These are phyloP conservation scores for Terana coerulea DNA, from an alignment of 768 basidiomycete species.

Conservation along the genomic window DNA sequence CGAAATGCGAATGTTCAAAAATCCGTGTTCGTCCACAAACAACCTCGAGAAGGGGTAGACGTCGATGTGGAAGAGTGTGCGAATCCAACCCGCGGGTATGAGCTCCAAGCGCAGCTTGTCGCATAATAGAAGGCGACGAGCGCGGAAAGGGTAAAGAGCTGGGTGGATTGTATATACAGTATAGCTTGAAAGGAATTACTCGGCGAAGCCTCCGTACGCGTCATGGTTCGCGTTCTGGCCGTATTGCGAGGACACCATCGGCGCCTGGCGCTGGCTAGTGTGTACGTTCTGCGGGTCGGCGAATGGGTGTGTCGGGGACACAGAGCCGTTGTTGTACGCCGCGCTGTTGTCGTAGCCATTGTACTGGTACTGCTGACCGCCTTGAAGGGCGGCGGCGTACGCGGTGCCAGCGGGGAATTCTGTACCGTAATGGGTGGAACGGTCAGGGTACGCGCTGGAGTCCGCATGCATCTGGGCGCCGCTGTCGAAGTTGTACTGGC, in stretches of 20 bases:
- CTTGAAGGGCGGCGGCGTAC: conserved; percentile 20
- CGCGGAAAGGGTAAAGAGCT: neutral
- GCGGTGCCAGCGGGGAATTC: conserved; percentile 27
- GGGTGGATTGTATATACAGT: neutral
- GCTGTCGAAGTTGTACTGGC: conserved; percentile 14
- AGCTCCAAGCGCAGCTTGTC: neutral
- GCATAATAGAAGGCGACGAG: neutral
- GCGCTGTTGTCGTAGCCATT: conserved; percentile 14
- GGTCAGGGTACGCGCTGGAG: conserved; percentile 24
- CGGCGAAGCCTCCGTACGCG: conserved; percentile 1
- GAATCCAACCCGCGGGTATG: conserved; percentile 1
- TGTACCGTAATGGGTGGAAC: conserved; percentile 24
- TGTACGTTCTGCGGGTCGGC: conserved; percentile 9
- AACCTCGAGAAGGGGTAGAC: neutral
- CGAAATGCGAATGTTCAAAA: neutral
- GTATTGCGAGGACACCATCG: neutral
- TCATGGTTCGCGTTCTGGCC: neutral
- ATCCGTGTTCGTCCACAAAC: conserved; percentile 4
- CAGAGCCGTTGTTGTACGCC: neutral
- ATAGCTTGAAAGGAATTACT: neutral
- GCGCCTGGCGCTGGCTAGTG: neutral
- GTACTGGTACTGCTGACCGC: conserved; percentile 24
- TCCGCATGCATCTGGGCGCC: conserved; percentile 14
- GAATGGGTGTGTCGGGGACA: too few species aligned
- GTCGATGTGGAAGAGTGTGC: neutral